Conservation (phyloP, 345 rosid genomes). For the Corchorus olitorius region DNA sequence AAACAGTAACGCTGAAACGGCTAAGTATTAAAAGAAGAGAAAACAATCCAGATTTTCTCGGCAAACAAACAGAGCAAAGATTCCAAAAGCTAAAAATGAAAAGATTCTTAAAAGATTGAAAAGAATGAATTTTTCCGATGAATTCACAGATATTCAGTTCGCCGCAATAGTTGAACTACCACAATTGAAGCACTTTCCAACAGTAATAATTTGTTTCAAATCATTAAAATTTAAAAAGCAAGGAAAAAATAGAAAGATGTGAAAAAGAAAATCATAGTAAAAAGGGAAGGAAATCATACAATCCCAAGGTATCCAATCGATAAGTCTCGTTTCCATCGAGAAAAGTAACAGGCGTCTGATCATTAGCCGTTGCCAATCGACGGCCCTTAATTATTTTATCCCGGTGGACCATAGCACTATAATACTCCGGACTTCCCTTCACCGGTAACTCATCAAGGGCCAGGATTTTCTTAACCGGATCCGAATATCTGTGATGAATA, state of each 20-base stretch:
- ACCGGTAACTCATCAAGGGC: conserved; percentile 63
- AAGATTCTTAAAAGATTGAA: neutral
- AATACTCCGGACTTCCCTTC: conserved; percentile 65
- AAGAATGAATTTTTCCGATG: neutral
- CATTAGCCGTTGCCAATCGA: conserved; percentile 43
- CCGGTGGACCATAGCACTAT: conserved; percentile 66
- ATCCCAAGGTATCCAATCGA: conserved; percentile 58
- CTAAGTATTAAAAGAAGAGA: neutral
- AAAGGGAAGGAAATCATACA: conserved; percentile 42
- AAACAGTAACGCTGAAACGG: neutral
- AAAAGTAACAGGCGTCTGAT: conserved; percentile 67
- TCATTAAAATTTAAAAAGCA: neutral
- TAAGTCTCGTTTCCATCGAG: conserved; percentile 66
- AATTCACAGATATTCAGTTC: neutral
- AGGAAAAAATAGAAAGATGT: neutral
- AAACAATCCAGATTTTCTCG: neutral
- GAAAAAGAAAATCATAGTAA: neutral
- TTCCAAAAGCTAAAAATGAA: neutral
- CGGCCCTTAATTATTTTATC: conserved; percentile 77
- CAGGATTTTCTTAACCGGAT: conserved; percentile 64
- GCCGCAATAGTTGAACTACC: neutral
- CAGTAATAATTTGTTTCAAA: neutral
- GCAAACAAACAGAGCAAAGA: neutral
- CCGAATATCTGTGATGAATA: conserved; percentile 83
- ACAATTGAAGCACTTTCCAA: conserved; percentile 3